Conservation (phyloP, 345 rosid species). For the Populus alba region DNA sequence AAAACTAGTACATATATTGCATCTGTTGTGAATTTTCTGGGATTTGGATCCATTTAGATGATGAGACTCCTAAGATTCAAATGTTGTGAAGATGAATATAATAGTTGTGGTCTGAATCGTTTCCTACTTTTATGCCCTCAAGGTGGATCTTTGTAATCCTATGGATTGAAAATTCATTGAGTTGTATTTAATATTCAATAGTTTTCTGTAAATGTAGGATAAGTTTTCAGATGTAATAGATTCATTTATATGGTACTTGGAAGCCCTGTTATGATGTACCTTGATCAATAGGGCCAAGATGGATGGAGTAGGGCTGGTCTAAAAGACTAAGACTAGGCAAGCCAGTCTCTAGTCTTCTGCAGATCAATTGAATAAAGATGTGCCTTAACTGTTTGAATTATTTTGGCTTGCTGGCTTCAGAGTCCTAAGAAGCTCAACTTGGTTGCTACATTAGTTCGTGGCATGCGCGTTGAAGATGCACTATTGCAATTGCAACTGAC, state of each 20-base stretch:
- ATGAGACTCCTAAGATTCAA: background rate
- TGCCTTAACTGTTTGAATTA: background rate
- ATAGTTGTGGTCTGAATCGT: too few relatives aligned
- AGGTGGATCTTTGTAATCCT: background rate
- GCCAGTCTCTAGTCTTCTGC: background rate
- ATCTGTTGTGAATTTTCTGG: background rate
- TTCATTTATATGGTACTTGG: background rate
- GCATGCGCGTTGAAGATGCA: conserved; percentile 98
- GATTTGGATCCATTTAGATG: background rate
- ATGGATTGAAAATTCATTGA: background rate
- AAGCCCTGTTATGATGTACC: background rate
- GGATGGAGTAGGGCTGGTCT: background rate
- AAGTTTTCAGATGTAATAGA: background rate
- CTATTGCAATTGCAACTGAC: conserved; percentile 87
- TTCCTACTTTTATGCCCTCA: too few relatives aligned
- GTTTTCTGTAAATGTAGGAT: too few relatives aligned
- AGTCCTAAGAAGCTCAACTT: conserved; percentile 95
- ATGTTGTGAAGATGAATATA: background rate
- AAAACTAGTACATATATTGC: background rate
- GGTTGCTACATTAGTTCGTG: conserved; percentile 90
- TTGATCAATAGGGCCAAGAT: background rate
- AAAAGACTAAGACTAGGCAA: background rate
- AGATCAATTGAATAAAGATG: background rate
- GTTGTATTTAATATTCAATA: too few relatives aligned
- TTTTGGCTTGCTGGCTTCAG: conserved; percentile 40